phyloP scores from a whole-genome alignment of 805 yeast species.

The Wickerhamomyces queroliae region DNA sequence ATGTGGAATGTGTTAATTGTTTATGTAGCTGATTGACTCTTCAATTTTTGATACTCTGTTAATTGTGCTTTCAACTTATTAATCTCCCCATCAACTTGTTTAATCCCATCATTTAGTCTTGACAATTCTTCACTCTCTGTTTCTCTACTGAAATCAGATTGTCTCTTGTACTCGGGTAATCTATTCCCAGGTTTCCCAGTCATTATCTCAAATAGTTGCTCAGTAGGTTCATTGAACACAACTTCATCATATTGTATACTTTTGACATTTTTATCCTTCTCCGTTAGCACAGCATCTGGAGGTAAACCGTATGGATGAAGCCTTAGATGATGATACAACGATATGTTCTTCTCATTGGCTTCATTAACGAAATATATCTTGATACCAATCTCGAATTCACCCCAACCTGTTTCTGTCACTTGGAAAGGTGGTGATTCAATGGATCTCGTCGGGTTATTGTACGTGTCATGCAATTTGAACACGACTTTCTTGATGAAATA shows the following conservation, averaged over 20 bases:
- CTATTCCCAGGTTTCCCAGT: conserved; percentile 61
- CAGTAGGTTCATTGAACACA: conserved; percentile 95
- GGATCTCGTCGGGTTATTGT: conserved; percentile 78
- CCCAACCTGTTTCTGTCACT: conserved; percentile 98
- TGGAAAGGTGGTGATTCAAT: conserved; percentile 90
- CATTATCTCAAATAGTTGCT: conserved; percentile 71
- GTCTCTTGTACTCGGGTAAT: conserved; percentile 35
- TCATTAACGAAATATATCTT: conserved; percentile 84
- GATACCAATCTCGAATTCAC: conserved; percentile 91
- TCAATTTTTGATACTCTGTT: conserved; percentile 18
- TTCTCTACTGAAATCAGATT: conserved; percentile 38
- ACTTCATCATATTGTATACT: conserved; percentile 78
- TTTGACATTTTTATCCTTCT: conserved; percentile 39
- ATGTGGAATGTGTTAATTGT: no score
- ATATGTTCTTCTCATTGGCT: conserved; percentile 81
- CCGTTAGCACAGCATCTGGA: conserved; percentile 24
- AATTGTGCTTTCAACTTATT: conserved; percentile 34
- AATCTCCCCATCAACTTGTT: conserved; percentile 38
- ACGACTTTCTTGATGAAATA: conserved; percentile 85
- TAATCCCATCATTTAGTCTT: conserved; percentile 41
- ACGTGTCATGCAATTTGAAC: conserved; percentile 93
- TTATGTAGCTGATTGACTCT: conserved; percentile 2
- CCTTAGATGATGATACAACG: conserved; percentile 82
- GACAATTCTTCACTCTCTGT: conserved; percentile 63
- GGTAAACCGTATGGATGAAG: conserved; percentile 73